Conservation (phyloP, 176 grass and related monocot species). For the Metroxylon sagu region DNA sequence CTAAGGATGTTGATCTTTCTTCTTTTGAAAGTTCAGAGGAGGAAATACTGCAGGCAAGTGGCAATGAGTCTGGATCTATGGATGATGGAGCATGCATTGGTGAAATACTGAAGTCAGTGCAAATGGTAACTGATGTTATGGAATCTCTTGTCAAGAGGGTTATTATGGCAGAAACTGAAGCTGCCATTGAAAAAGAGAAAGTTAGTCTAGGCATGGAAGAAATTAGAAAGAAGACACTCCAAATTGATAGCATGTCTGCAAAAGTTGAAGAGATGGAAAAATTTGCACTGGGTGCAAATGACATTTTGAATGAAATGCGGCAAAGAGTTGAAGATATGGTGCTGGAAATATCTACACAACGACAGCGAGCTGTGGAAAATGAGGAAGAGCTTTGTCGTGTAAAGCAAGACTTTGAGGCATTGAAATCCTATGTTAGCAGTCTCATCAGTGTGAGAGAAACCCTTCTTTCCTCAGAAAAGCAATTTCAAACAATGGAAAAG, state of each 20-base stretch:
- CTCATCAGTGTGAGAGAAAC: slow-evolving; percentile 89
- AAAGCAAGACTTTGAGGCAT: slow-evolving; percentile 78
- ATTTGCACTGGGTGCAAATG: slow-evolving; percentile 60
- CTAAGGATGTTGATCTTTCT: slow-evolving; percentile 20
- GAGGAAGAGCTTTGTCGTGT: slow-evolving; percentile 80
- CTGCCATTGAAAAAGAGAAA: slow-evolving; percentile 62
- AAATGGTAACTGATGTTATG: slow-evolving; percentile 50
- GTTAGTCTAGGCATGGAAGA: slow-evolving; percentile 77
- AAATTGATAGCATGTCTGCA: slow-evolving; percentile 65
- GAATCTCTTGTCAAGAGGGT: slow-evolving; percentile 72
- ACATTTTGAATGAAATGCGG: slow-evolving; percentile 77
- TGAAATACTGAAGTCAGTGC: slow-evolving; percentile 63
- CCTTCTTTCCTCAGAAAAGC: slow-evolving; percentile 81
- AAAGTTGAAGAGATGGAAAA: slow-evolving; percentile 98
- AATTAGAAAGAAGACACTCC: slow-evolving; percentile 59
- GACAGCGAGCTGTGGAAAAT: slow-evolving; percentile 75
- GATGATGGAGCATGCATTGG: slow-evolving; percentile 32
- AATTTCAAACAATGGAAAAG: slow-evolving; percentile 75
- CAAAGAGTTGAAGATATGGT: slow-evolving; percentile 90
- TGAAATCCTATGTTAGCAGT: slow-evolving; percentile 68
- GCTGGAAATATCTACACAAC: slow-evolving; percentile 65
- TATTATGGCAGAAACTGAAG: slow-evolving; percentile 56
- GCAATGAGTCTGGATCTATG: neutral
- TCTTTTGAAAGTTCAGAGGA: slow-evolving; percentile 12
- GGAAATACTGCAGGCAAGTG: neutral